These are phyloP conservation scores for Lunularia cruciata DNA, from an alignment of 225 moss, liverwort and hornwort species.

Conservation along the genomic window DNA sequence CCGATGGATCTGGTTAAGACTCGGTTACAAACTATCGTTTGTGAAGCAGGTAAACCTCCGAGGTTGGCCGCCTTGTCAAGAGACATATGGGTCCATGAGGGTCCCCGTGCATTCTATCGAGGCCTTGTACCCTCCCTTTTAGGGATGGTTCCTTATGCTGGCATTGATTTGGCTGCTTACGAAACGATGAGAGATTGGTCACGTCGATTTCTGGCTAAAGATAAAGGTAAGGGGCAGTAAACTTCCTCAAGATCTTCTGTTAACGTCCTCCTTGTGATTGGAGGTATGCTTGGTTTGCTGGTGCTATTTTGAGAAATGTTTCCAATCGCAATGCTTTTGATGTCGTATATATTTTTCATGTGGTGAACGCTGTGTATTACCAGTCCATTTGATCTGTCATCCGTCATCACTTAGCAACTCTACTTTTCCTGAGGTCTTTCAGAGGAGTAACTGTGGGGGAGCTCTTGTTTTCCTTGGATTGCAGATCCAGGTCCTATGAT, in stretches of 20 bases:
- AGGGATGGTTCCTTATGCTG: constrained; percentile 94
- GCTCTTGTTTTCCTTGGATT: constrained; percentile 17
- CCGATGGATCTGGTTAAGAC: constrained; percentile 96
- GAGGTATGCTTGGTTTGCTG: neutral
- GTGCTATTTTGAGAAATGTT: neutral
- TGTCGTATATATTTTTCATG: neutral
- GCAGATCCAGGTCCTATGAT: constrained; percentile 86
- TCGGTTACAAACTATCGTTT: constrained; percentile 64
- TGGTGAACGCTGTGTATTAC: neutral
- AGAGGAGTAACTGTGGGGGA: constrained; percentile 1
- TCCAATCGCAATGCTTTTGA: neutral
- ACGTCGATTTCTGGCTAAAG: constrained; percentile 53
- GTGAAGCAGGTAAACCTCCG: constrained; percentile 63
- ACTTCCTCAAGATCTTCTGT: neutral
- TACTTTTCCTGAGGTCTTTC: neutral
- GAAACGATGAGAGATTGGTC: constrained; percentile 81
- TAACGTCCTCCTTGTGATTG: no score
- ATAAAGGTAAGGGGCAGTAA: constrained; percentile 54
- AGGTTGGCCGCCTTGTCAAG: constrained; percentile 53
- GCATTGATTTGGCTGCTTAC: constrained; percentile 89
- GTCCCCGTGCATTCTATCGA: constrained; percentile 79
- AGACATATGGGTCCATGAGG: constrained; percentile 75
- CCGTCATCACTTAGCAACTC: neutral
- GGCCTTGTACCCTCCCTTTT: constrained; percentile 83
- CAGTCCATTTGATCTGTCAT: neutral